Conservation (phyloP, 257 asterid species). For the Nicotiana tabacum region DNA sequence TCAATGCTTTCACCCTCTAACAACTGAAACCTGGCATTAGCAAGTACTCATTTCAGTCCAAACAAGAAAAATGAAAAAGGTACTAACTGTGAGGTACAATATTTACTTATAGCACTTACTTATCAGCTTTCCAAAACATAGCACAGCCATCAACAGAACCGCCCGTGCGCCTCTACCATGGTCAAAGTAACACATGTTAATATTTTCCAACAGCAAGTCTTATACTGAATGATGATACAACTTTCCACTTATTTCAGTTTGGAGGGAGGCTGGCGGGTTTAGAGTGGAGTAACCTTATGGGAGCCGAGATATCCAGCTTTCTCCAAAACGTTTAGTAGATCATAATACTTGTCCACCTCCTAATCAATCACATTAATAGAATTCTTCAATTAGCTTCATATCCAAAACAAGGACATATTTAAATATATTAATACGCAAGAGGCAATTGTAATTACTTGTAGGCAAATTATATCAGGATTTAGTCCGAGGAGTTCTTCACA, state of each 20-base stretch:
- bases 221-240: neutral
- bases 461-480: slow-evolving; percentile 32
- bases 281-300: slow-evolving; percentile 20
- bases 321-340: slow-evolving; percentile 22
- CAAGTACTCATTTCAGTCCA: neutral
- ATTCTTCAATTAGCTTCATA: neutral
- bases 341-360: slow-evolving; percentile 40
- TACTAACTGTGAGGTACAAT: neutral
- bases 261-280: neutral
- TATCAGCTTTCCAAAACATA: slow-evolving; percentile 33
- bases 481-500: slow-evolving; percentile 27
- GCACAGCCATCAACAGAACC: slow-evolving; percentile 37
- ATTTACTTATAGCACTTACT: slow-evolving; percentile 12
- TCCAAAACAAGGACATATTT: neutral
- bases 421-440: neutral
- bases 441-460: slow-evolving; percentile 20
- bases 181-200: neutral
- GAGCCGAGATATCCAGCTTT: slow-evolving; percentile 34
- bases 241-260: neutral
- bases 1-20: slow-evolving; percentile 34
- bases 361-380: slow-evolving; percentile 8
- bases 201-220: neutral
- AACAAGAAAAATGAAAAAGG: neutral
- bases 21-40: slow-evolving; percentile 24
- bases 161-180: slow-evolving; percentile 36